Percentiles rank a stretch among this genome's conserved stretches.
Evolutionary conservation across 768 basidiomycete species (phyloP).

Genomic region (Daedaleopsis sinensis): DNA sequence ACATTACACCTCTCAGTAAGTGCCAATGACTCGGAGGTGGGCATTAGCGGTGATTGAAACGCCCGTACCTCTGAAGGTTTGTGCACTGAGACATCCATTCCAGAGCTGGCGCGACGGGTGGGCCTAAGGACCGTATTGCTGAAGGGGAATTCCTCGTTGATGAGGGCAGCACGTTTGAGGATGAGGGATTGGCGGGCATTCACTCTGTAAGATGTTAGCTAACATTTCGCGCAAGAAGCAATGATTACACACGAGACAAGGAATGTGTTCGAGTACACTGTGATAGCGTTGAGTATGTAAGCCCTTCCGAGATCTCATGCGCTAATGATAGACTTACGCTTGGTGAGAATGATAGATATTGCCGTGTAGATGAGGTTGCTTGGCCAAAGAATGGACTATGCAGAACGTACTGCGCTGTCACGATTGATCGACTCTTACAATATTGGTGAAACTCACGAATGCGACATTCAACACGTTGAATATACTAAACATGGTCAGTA

Average conservation of each 20-base stretch:
- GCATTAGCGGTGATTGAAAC: background rate
- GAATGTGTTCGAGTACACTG: conserved; percentile 11
- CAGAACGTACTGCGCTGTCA: background rate
- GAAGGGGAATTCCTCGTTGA: background rate
- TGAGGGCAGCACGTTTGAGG: background rate
- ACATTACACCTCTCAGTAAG: background rate
- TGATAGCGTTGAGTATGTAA: background rate
- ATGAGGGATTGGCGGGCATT: conserved; percentile 7
- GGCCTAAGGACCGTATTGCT: background rate
- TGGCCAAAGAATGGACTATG: conserved; percentile 1
- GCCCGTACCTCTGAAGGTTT: background rate
- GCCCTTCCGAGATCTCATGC: no score
- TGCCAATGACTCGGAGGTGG: background rate
- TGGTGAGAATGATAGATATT: conserved; percentile 11
- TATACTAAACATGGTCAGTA: background rate
- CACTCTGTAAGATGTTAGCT: background rate
- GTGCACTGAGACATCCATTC: background rate
- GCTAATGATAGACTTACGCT: background rate
- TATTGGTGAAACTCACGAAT: background rate
- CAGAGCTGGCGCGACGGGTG: background rate
- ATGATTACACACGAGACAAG: conserved; percentile 2
- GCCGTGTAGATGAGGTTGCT: conserved; percentile 7
- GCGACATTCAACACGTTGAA: conserved; percentile 9
- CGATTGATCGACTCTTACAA: background rate
- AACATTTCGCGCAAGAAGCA: no score